phyloP scores from a whole-genome alignment of 1,139 yeast genomes.

The Arxiozyma bovina region DNA sequence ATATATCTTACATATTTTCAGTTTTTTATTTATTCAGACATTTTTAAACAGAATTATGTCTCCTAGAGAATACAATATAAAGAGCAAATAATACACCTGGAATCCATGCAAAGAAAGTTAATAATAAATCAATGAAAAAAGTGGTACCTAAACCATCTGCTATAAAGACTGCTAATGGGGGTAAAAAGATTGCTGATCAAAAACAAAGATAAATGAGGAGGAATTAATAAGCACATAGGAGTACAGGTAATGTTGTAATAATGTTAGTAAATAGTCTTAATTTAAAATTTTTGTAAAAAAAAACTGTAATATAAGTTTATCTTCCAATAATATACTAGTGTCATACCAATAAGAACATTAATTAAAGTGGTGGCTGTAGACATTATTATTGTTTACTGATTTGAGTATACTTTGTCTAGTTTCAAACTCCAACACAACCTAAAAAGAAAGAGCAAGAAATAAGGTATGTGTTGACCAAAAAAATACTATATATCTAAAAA shows the following conservation, averaged over 20 bases:
- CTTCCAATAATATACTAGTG: no score
- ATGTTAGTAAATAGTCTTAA: neutral
- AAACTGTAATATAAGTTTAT: no score
- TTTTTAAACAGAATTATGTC: neutral
- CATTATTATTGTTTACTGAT: neutral
- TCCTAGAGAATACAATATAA: slow-evolving; percentile 36
- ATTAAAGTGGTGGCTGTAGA: neutral
- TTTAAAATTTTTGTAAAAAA: no score
- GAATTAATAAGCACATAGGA: neutral
- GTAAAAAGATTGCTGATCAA: slow-evolving; percentile 52
- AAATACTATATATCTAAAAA: no score
- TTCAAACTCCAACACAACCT: no score
- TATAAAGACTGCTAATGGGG: slow-evolving; percentile 71
- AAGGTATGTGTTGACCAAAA: no score
- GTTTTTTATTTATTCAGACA: no score
- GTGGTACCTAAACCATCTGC: slow-evolving; percentile 59
- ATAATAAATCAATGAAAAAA: slow-evolving; percentile 57
- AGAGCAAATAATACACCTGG: slow-evolving; percentile 67
- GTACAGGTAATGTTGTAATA: no score
- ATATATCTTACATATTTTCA: no score
- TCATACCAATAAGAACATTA: neutral
- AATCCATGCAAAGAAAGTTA: slow-evolving; percentile 65
- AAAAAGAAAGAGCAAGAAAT: no score
- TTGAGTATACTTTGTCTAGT: no score
- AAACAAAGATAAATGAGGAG: slow-evolving; percentile 4